These are phyloP conservation scores for Pholiota conissans DNA, from an alignment of 768 basidiomycete genomes.

Conservation along the genomic window DNA sequence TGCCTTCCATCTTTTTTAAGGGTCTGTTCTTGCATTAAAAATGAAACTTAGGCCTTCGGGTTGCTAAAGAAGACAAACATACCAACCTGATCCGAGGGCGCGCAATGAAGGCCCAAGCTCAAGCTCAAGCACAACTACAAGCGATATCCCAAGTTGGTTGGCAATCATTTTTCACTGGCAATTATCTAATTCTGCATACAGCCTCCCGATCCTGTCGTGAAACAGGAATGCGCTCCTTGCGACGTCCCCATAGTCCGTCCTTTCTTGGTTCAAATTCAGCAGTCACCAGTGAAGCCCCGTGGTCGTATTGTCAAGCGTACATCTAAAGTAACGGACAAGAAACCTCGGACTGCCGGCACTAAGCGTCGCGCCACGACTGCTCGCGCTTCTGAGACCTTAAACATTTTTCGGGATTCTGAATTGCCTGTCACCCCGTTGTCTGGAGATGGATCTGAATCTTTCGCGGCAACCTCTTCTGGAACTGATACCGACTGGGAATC, in stretches of 20 bases:
- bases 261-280: background rate
- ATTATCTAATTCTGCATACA: conserved; percentile 6
- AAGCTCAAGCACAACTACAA: conserved; percentile 24
- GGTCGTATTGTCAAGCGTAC: conserved; percentile 14
- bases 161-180: background rate
- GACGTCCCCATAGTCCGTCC: conserved; percentile 2
- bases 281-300: conserved; percentile 11
- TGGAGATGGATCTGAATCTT: conserved; percentile 13
- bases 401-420: conserved; percentile 2
- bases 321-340: conserved; percentile 16
- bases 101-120: conserved; percentile 30
- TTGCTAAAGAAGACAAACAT: conserved; percentile 64
- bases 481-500: conserved; percentile 25
- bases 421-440: conserved; percentile 9
- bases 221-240: conserved; percentile 9
- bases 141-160: conserved; percentile 12
- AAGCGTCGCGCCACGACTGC: conserved; percentile 3
- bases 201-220: conserved; percentile 3
- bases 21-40: conserved; percentile 26
- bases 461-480: conserved; percentile 16
- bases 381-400: conserved; percentile 3
- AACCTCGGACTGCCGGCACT: background rate
- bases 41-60: conserved; percentile 45
- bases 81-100: conserved; percentile 50
- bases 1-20: conserved; percentile 48